These are phyloP conservation scores for Arthrobotrys pseudoclavata DNA, from an alignment of 2,329 filamentous ascomycete species.

Conservation along the genomic window DNA sequence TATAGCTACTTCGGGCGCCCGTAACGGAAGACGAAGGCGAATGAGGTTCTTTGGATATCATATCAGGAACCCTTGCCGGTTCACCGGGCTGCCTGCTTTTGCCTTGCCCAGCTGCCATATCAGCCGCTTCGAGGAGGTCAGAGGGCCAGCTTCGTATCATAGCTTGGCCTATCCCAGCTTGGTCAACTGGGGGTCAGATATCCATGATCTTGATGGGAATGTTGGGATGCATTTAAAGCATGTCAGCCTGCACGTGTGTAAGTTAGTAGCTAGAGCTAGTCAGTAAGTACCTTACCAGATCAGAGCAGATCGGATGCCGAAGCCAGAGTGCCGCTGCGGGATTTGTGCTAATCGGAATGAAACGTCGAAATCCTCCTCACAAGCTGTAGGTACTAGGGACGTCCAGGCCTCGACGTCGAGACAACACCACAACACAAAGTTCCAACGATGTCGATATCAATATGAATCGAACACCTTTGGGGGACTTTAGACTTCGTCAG, in stretches of 20 bases:
- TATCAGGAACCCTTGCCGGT: constrained; percentile 37
- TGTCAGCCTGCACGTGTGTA: background rate
- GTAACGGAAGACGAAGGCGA: background rate
- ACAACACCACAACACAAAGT: constrained; percentile 27
- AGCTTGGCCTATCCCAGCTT: background rate
- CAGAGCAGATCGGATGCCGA: constrained; percentile 34
- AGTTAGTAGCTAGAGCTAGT: no score
- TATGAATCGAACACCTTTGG: background rate
- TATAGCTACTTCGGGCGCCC: constrained; percentile 1
- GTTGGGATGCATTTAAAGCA: background rate
- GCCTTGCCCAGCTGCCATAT: background rate
- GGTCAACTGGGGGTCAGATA: background rate
- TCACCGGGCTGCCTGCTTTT: constrained; percentile 20
- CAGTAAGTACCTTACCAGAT: background rate
- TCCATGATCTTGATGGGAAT: constrained; percentile 15
- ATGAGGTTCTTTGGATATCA: constrained; percentile 9
- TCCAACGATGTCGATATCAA: background rate
- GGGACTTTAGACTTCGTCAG: background rate
- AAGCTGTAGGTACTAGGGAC: background rate
- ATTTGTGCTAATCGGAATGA: constrained; percentile 49
- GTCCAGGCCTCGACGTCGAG: background rate
- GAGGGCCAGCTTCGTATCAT: constrained; percentile 15
- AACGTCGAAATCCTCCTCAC: constrained; percentile 2
- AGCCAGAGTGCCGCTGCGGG: constrained; percentile 40
- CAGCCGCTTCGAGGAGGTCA: constrained; percentile 11